Conservation (phyloP, 345 rosid species). For the Lenwebbia sp. region DNA sequence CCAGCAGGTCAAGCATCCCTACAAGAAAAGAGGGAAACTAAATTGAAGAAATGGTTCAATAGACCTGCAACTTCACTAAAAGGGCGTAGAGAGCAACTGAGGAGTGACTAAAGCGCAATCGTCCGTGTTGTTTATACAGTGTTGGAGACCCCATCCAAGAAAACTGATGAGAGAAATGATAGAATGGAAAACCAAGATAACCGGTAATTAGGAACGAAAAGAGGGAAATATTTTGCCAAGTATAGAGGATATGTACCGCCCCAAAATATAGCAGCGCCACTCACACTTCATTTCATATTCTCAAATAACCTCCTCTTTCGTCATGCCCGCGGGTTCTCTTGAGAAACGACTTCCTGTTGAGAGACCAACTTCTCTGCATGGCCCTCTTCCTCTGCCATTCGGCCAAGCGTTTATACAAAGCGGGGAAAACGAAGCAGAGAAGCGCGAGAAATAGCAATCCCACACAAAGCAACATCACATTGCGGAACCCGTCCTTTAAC, state of each 20-base stretch:
- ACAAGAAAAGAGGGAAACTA: background rate
- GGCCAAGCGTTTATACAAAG: conserved; percentile 27
- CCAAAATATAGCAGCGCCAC: background rate
- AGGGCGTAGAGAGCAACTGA: background rate
- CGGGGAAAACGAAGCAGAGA: conserved; percentile 63
- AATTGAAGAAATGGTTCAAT: background rate
- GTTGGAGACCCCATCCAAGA: background rate
- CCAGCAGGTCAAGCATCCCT: background rate
- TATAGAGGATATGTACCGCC: background rate
- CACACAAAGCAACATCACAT: conserved; percentile 69
- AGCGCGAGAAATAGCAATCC: conserved; percentile 46
- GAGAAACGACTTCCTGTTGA: conserved; percentile 59
- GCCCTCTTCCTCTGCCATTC: conserved; percentile 48
- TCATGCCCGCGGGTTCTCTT: conserved; percentile 24
- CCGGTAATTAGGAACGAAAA: background rate
- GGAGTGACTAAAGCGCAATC: background rate
- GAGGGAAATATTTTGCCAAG: background rate
- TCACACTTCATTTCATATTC: conserved; percentile 28
- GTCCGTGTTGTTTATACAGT: background rate
- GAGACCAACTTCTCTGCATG: conserved; percentile 58
- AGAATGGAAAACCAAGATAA: background rate
- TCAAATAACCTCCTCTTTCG: conserved; percentile 63
- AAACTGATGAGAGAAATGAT: background rate
- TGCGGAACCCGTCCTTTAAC: conserved; percentile 64
- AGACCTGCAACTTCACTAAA: background rate